A percentile compares a stretch with the other conserved stretches of the same genome.
phyloP scores from a whole-genome alignment of 768 basidiomycete genomes.

The Psilocybe subaeruginosa region DNA sequence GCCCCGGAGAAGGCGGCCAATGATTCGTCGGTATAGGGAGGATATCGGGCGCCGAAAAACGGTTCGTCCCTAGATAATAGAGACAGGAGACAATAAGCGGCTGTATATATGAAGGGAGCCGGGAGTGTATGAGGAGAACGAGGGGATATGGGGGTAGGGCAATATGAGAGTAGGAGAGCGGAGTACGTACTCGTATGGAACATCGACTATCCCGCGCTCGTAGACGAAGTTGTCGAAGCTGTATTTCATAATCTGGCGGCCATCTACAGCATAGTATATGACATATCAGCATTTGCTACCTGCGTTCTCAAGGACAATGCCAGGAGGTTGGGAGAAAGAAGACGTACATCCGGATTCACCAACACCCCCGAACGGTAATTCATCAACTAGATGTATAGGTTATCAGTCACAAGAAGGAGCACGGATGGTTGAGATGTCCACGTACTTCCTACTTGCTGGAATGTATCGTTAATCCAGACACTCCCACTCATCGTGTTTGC shows the following conservation, averaged over 20 bases:
- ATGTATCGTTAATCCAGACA: slow-evolving; percentile 61
- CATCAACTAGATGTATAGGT: slow-evolving; percentile 23
- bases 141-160: no score
- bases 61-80: slow-evolving; percentile 41
- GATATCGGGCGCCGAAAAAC: slow-evolving; percentile 45
- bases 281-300: no score
- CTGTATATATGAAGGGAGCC: no score
- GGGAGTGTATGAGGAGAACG: no score
- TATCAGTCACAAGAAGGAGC: no score
- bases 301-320: no score
- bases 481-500: slow-evolving; percentile 59
- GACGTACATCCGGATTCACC: slow-evolving; percentile 69
- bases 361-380: slow-evolving; percentile 38
- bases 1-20: slow-evolving; percentile 30
- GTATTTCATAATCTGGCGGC: slow-evolving; percentile 52
- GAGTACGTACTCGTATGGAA: slow-evolving; percentile 51
- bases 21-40: slow-evolving; percentile 50
- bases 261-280: slow-evolving; percentile 41
- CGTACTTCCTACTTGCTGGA: slow-evolving; percentile 55
- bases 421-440: background rate
- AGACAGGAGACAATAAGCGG: background rate
- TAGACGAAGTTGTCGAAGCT: slow-evolving; percentile 62
- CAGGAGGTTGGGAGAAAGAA: background rate
- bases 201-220: slow-evolving; percentile 46
- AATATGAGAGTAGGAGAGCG: background rate